Percentiles rank a stretch among this genome's conserved stretches.
phyloP scores from a whole-genome alignment of 352 stramenopile genomes.

The Phytophthora uliginosa region DNA sequence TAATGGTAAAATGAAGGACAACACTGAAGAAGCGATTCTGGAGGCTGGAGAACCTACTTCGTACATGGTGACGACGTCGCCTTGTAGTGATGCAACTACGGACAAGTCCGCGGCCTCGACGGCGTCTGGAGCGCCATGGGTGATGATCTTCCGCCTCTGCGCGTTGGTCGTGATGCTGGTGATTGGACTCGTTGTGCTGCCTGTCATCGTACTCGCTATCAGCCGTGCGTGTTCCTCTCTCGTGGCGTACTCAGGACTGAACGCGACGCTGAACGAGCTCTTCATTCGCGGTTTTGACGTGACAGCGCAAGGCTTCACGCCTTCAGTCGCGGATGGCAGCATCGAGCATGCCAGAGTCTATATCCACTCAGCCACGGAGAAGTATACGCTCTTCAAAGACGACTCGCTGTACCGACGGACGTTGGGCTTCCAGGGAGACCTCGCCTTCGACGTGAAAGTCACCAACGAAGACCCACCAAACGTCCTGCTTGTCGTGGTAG shows the following conservation, averaged over 20 bases:
- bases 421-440: slow-evolving; percentile 49
- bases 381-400: slow-evolving; percentile 48
- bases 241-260: slow-evolving; percentile 47
- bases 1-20: neutral
- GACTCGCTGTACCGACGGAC: slow-evolving; percentile 54
- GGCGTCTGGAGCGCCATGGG: neutral
- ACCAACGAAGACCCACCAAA: slow-evolving; percentile 49
- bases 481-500: slow-evolving; percentile 59
- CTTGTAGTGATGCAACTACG: slow-evolving; percentile 14
- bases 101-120: slow-evolving; percentile 5
- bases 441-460: slow-evolving; percentile 56
- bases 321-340: slow-evolving; percentile 23
- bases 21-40: neutral
- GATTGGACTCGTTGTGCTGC: slow-evolving; percentile 22
- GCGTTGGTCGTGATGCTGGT: slow-evolving; percentile 3
- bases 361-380: slow-evolving; percentile 50
- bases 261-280: slow-evolving; percentile 53
- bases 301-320: slow-evolving; percentile 27
- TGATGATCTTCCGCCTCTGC: slow-evolving; percentile 3
- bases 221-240: slow-evolving; percentile 25
- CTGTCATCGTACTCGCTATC: slow-evolving; percentile 27
- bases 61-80: slow-evolving; percentile 27
- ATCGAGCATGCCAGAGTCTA: slow-evolving; percentile 27
- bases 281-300: slow-evolving; percentile 30
- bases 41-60: slow-evolving; percentile 16